A percentile compares a stretch with the other conserved stretches of the same genome.
Evolutionary conservation across 768 basidiomycete genomes (phyloP).

Genomic region (Lentinula sp.): DNA sequence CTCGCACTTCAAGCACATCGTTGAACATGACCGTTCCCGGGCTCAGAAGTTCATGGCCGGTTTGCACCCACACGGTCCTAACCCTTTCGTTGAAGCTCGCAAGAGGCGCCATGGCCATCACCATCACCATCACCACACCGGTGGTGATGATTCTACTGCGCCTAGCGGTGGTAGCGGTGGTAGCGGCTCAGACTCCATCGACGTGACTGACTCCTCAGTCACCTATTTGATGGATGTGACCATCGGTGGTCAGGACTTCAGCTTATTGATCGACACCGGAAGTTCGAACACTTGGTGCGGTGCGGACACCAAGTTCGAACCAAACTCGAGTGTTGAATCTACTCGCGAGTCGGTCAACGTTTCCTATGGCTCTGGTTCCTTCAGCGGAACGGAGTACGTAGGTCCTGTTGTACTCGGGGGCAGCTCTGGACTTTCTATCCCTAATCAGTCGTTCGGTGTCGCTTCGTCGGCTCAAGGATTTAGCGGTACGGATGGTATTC

Average conservation of each 20-base stretch:
- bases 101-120: constrained; percentile 18
- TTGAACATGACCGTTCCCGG: constrained; percentile 47
- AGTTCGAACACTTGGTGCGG: constrained; percentile 56
- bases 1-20: constrained; percentile 38
- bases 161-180: constrained; percentile 5
- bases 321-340: constrained; percentile 5
- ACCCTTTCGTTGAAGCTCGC: constrained; percentile 22
- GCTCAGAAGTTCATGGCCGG: constrained; percentile 52
- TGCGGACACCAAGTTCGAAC: constrained; percentile 38
- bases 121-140: constrained; percentile 1
- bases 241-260: constrained; percentile 27
- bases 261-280: constrained; percentile 14
- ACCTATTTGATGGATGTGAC: constrained; percentile 49
- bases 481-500: constrained; percentile 43
- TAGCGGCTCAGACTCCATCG: constrained; percentile 30
- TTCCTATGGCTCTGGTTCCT: constrained; percentile 47
- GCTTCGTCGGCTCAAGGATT: constrained; percentile 37
- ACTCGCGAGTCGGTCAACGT: constrained; percentile 30
- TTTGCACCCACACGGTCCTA: constrained; percentile 48
- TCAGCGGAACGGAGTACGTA: constrained; percentile 47
- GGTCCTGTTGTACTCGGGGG: constrained; percentile 3
- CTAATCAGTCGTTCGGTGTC: constrained; percentile 43
- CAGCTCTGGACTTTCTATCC: constrained; percentile 27
- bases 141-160: constrained; percentile 3
- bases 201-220: constrained; percentile 53